Evolutionary conservation across 257 asterid genomes (phyloP).

Genomic region (Lycium barbarum): DNA sequence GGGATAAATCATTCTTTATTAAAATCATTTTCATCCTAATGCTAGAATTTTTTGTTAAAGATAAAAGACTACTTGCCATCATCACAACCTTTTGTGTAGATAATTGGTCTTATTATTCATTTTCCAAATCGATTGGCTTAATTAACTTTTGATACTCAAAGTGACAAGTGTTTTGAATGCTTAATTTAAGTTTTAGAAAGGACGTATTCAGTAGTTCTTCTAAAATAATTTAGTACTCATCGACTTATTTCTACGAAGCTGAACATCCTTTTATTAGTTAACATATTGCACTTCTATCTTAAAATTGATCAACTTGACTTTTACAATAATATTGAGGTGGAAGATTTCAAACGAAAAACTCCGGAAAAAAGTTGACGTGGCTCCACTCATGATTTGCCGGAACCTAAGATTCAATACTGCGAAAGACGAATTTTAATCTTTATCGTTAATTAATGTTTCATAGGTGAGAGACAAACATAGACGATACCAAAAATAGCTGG

Average conservation of each 20-base stretch:
- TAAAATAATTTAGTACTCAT: neutral
- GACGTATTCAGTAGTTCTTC: neutral
- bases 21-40: no score
- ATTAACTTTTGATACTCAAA: neutral
- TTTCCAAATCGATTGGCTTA: neutral
- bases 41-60: no score
- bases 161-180: neutral
- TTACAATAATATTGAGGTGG: neutral
- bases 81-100: no score
- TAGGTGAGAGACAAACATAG: conserved; percentile 34
- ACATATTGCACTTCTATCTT: neutral
- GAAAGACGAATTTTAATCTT: neutral
- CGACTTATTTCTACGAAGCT: neutral
- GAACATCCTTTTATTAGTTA: neutral
- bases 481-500: conserved; percentile 35
- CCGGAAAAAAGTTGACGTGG: neutral
- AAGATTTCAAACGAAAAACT: neutral
- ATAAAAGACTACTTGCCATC: no score
- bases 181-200: neutral
- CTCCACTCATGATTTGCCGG: conserved; percentile 25
- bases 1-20: no score
- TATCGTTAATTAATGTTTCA: conserved; percentile 19
- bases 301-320: neutral
- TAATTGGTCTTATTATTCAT: neutral
- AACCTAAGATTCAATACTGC: conserved; percentile 7